These are phyloP conservation scores for Apostasia shenzhenica DNA, from an alignment of 106 monocot species.

Conservation along the genomic window DNA sequence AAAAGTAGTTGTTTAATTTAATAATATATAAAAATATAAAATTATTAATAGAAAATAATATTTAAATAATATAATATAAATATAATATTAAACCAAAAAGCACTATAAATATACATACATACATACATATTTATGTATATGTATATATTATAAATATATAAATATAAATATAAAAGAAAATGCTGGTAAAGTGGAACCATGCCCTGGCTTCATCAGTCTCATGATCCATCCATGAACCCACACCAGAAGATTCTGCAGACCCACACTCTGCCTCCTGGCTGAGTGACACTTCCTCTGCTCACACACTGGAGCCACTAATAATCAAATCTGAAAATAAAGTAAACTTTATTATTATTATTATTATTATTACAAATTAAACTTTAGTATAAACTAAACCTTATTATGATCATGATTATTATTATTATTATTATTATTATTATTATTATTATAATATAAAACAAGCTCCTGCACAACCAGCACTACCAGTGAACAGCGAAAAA, in stretches of 20 bases:
- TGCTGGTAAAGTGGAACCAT: not conserved
- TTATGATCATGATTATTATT: not conserved
- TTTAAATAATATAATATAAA: too few relatives aligned
- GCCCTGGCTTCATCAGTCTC: not conserved
- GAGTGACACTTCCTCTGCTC: slow-evolving; percentile 8
- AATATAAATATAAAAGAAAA: not conserved
- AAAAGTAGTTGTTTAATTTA: too few relatives aligned
- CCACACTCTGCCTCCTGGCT: slow-evolving; percentile 2
- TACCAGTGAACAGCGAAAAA: not conserved
- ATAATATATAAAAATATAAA: too few relatives aligned
- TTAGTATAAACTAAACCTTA: not conserved
- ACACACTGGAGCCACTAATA: not conserved
- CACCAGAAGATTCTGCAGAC: slow-evolving; percentile 6
- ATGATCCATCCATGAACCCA: slow-evolving; percentile 4
- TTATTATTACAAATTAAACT: not conserved
- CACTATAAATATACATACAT: too few relatives aligned
- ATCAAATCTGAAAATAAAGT: not conserved
- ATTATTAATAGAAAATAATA: too few relatives aligned
- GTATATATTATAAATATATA: too few relatives aligned
- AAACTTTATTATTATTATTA: too few relatives aligned
- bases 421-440: too few relatives aligned
- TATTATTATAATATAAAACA: not conserved
- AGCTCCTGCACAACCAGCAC: not conserved
- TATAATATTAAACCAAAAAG: too few relatives aligned
- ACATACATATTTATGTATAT: too few relatives aligned